phyloP scores from a whole-genome alignment of 306 rosid species.

The Rosa persica region DNA sequence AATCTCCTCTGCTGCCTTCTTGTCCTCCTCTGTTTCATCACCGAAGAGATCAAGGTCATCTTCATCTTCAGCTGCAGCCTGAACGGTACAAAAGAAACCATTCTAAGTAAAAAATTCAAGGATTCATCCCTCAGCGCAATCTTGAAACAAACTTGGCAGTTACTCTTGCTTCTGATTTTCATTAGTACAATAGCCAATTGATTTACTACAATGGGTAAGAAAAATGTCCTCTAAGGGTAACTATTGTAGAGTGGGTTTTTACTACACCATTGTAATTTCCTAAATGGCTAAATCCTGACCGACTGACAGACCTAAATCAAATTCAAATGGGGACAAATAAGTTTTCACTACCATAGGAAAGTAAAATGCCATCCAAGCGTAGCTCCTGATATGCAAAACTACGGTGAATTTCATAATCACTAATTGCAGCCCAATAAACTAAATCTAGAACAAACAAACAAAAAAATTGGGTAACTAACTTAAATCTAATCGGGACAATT shows the following conservation, averaged over 20 bases:
- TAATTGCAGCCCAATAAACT: neutral
- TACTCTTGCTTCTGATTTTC: neutral
- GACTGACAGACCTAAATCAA: too few relatives aligned
- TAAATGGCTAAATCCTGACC: too few relatives aligned
- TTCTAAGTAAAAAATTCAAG: neutral
- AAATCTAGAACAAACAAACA: neutral
- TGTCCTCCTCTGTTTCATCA: slow-evolving; percentile 90
- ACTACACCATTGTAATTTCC: neutral
- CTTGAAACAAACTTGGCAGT: neutral
- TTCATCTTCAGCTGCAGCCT: slow-evolving; percentile 61
- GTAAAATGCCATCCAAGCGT: neutral
- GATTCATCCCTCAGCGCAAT: neutral
- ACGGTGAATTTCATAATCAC: neutral
- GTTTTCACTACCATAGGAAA: neutral
- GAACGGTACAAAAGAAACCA: slow-evolving; percentile 13
- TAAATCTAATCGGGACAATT: neutral
- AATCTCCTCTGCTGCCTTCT: slow-evolving; percentile 82
- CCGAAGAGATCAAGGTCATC: slow-evolving; percentile 90
- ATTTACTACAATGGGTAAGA: neutral
- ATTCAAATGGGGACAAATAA: too few relatives aligned
- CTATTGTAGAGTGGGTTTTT: too few relatives aligned
- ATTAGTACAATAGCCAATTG: neutral
- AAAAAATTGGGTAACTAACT: neutral
- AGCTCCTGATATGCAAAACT: neutral
- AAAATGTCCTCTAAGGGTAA: neutral